Conservation (phyloP, 495 filamentous ascomycete genomes). For the Stereocaulon alpinum region DNA sequence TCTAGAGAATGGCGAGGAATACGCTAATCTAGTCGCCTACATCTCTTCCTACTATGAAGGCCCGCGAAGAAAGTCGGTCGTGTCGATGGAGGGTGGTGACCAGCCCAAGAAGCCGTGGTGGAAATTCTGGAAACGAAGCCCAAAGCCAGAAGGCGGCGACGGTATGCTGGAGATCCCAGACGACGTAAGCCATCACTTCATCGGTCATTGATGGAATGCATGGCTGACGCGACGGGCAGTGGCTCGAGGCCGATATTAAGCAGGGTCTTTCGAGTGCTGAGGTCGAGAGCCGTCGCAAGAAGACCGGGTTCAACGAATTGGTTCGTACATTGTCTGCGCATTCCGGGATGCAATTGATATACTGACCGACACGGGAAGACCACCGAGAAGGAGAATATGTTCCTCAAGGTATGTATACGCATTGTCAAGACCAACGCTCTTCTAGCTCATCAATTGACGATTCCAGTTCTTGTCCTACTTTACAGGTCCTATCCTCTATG, state of each 20-base stretch:
- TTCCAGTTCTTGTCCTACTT: conserved; percentile 70
- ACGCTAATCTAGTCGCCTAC: conserved; percentile 49
- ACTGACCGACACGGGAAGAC: conserved; percentile 21
- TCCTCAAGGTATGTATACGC: conserved; percentile 29
- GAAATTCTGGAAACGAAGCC: conserved; percentile 39
- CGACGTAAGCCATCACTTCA: conserved; percentile 28
- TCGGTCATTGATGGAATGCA: neutral
- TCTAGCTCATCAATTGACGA: conserved; percentile 7
- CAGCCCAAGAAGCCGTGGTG: conserved; percentile 45
- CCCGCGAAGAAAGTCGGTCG: conserved; percentile 35
- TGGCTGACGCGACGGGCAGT: conserved; percentile 23
- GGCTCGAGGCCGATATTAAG: conserved; percentile 61
- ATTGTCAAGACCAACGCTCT: neutral
- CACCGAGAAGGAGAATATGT: conserved; percentile 67
- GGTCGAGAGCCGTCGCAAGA: conserved; percentile 56
- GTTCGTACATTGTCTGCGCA: conserved; percentile 4
- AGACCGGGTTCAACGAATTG: conserved; percentile 65
- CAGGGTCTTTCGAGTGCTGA: conserved; percentile 47
- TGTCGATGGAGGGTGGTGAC: conserved; percentile 43
- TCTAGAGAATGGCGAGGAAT: conserved; percentile 35
- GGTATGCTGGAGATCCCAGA: conserved; percentile 49
- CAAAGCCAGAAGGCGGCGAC: conserved; percentile 28
- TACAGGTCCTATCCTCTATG: conserved; percentile 74
- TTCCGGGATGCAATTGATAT: neutral
- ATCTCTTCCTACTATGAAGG: conserved; percentile 56